These are phyloP conservation scores for Arthrobotrys conoides DNA, from an alignment of 2,329 filamentous ascomycete genomes.

Conservation along the genomic window DNA sequence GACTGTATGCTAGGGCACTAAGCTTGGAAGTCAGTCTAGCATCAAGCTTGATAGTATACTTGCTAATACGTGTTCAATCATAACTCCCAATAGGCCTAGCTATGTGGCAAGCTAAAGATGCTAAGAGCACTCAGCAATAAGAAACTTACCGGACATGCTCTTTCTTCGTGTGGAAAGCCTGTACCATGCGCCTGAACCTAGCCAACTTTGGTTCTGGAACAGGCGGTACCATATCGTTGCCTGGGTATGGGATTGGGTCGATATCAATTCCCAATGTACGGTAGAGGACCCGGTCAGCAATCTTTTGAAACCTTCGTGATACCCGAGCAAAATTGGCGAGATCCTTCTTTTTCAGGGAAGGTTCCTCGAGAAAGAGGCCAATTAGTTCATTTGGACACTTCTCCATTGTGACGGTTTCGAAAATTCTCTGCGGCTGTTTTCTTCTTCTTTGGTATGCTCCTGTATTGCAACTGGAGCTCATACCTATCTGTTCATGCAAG, in stretches of 20 bases:
- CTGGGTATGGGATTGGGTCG: background rate
- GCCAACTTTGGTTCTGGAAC: too few species aligned
- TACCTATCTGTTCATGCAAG: too few species aligned
- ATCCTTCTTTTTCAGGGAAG: background rate
- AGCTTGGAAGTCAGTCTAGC: background rate
- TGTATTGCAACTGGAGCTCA: too few species aligned
- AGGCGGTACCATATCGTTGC: too few species aligned
- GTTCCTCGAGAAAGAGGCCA: background rate
- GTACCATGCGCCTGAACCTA: background rate
- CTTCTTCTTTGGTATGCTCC: too few species aligned
- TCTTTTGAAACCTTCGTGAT: background rate
- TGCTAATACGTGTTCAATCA: too few species aligned
- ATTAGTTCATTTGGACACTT: slow-evolving; percentile 5
- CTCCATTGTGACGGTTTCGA: slow-evolving; percentile 18
- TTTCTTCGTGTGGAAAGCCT: background rate
- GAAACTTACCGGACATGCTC: background rate
- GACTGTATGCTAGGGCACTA: background rate
- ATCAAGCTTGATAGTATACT: too few species aligned
- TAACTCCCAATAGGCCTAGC: too few species aligned
- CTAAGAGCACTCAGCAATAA: background rate
- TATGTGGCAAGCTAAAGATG: too few species aligned
- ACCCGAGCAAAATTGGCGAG: background rate
- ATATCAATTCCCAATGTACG: background rate
- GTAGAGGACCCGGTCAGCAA: background rate
- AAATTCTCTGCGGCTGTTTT: background rate